Conservation (phyloP, 2,329 filamentous ascomycete species). For the Tolypocladium amazonense region DNA sequence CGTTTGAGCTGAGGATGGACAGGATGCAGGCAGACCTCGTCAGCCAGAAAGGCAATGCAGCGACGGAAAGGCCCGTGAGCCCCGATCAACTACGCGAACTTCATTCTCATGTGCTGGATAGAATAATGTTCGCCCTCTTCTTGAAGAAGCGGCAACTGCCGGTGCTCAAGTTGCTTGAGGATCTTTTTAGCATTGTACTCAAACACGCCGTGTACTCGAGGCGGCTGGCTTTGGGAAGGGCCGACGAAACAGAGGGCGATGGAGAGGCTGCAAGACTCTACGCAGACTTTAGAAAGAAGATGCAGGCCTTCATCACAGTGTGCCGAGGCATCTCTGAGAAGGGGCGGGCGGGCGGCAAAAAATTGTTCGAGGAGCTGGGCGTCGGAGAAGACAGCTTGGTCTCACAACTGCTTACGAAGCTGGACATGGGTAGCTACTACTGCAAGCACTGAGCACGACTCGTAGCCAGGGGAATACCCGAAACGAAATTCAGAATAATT, state of each 20-base stretch:
- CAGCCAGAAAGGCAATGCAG: constrained; percentile 23
- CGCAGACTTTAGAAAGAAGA: constrained; percentile 56
- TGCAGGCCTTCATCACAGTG: constrained; percentile 63
- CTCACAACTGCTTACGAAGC: constrained; percentile 53
- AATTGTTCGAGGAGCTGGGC: constrained; percentile 18
- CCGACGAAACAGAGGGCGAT: constrained; percentile 4
- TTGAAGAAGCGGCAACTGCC: constrained; percentile 66
- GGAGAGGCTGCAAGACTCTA: constrained; percentile 40
- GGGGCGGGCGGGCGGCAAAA: constrained; percentile 28
- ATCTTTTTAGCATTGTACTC: constrained; percentile 64
- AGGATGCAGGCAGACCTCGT: constrained; percentile 48
- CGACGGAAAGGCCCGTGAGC: constrained; percentile 28
- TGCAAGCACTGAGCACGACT: constrained; percentile 10
- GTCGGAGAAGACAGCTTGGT: constrained; percentile 47
- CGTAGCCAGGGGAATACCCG: neutral
- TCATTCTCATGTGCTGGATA: constrained; percentile 64
- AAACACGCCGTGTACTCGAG: constrained; percentile 50
- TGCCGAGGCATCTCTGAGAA: constrained; percentile 59
- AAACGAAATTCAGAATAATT: neutral
- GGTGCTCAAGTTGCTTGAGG: constrained; percentile 62
- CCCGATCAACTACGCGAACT: constrained; percentile 56
- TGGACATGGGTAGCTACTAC: constrained; percentile 66
- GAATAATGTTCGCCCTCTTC: constrained; percentile 63
- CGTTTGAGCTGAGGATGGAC: constrained; percentile 56
- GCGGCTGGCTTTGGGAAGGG: constrained; percentile 23